Base-by-base conservation (phyloP, 768 basidiomycete species). In the Tephrocybe sp. region DNA sequence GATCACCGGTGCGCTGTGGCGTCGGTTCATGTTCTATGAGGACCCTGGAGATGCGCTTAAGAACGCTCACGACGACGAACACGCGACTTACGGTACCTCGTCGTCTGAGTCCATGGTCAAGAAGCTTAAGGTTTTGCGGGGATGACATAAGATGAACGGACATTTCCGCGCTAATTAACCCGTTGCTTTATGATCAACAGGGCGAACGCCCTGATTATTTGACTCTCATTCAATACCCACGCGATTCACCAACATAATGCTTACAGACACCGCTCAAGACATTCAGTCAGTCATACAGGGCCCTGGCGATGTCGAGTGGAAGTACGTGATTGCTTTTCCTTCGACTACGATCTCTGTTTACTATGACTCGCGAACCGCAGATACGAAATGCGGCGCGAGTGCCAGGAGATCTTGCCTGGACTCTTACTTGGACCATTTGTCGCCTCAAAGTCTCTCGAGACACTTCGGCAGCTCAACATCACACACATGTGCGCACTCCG, bases 361-460 rank as follows among this genome's bases (percentile, higher is more conserved):
- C 52, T 46, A 16, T 41, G 31, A 25, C 7, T 34, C 31, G 24
- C 30, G 22, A 35, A 31, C 28, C 11, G 3, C 37, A 92, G 89
- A 60, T 97, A 97, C 61, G 93, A 96, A 69, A 95, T 97, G 94
- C 79, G 93, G 25, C 76, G 93, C n/a, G 88, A 95, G 60, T 92
- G 91, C 59, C 93, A 97, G 70, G 89, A 94, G 66, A 95, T 96
- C 55, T 73, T 91, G 0, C 87, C 90, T 21, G 83, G 83, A 15
- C 82, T 97, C 30, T 74, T 83, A 22, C 81, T 97, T 5, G 93
- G 93, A 0, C 92, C 93, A 3, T 92, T 94, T 54, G 87, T 89
- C 55, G 89, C 88, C 8, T 92, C 90, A 1, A 95, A 94, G 64
- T 86, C 87, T 1, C 71, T 92, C 22, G 79, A 86, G 12, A 82